These are phyloP conservation scores for Exophiala oligosperma DNA, from an alignment of 2,329 filamentous ascomycete genomes.

Conservation along the genomic window DNA sequence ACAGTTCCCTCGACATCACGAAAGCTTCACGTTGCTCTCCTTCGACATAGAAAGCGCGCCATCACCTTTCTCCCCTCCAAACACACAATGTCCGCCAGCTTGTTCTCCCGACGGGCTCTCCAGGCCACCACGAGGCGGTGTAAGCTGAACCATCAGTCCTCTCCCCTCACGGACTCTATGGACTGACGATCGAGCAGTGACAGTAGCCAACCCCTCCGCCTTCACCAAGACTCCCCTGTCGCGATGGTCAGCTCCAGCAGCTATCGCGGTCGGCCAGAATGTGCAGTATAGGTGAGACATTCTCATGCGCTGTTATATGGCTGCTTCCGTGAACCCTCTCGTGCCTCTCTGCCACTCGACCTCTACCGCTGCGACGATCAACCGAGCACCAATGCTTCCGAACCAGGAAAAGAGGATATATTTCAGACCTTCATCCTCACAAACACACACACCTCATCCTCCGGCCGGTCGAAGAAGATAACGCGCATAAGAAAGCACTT, in stretches of 20 bases:
- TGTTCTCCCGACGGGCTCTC: conserved; percentile 50
- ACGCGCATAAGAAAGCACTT: too few species aligned
- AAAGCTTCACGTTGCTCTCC: conserved; percentile 1
- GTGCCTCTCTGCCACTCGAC: not conserved
- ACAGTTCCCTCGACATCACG: conserved; percentile 3
- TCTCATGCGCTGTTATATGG: not conserved
- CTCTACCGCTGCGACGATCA: too few species aligned
- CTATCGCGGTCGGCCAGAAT: conserved; percentile 44
- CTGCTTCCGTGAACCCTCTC: not conserved
- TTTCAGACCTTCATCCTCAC: too few species aligned
- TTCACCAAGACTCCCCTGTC: conserved; percentile 42
- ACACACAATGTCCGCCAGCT: conserved; percentile 33
- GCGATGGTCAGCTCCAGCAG: conserved; percentile 44
- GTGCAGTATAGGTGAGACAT: conserved; percentile 46
- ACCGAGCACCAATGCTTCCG: too few species aligned
- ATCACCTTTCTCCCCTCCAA: not conserved
- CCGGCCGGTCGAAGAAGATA: too few species aligned
- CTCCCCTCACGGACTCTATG: conserved; percentile 1
- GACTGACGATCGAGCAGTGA: conserved; percentile 36
- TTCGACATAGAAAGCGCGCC: conserved; percentile 1
- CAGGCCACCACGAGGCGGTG: conserved; percentile 50
- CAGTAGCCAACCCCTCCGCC: conserved; percentile 45
- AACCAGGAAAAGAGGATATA: too few species aligned
- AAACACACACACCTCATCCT: too few species aligned
- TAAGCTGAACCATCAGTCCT: conserved; percentile 34